Base-by-base conservation (phyloP, 2,329 filamentous ascomycete species). In the Setomelanomma holmii region DNA sequence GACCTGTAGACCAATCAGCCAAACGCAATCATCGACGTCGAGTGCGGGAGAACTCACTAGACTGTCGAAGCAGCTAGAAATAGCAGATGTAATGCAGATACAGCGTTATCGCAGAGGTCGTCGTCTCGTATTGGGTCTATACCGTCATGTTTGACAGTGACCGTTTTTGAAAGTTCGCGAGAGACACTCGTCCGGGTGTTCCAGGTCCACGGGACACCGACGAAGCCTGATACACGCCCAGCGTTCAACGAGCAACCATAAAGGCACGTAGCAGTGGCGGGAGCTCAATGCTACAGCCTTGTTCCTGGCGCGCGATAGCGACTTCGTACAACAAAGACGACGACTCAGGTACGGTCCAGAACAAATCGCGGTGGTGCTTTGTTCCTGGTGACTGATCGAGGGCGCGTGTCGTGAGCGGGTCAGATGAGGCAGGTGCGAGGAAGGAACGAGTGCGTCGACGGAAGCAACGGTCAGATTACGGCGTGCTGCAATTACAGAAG, bases 1-100 rank as follows among this genome's bases (percentile, higher is more conserved):
- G 67, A 72, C 66, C 69, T 72, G 55, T 5, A 39, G 14, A 14
- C 12, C 21, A 17, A 58, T 72, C 56, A 72, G 63, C 23, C 12
- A 17, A 30, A 10, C 5, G 42, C 16, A 36, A 11, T 17, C 11
- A 16, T 11, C 14, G 34, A 16, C 14, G 34, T 36, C 14, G 34
- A n/a, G 34, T 7, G 16, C 12, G 7, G 14, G n/a, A 14, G 53
- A 21, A 69, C 71, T 68, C 58, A 74, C 72, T 71, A 71, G 67
- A 62, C 71, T 72, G 71, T 58, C 58, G 60, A 48, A 48, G 56
- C 71, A 74, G 72, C 67, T 72, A 69, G 64, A 60, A 61, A 45
- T 56, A 56, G 55, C 62, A 57, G 61, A 55, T 61, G 63, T 55
- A 61, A 58, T 62, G 44, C 56, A 55, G 57, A 55, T 55, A 49